Evolutionary conservation across 1,284 basidiomycete genomes (phyloP).

Genomic region (Inonotus obliquus): DNA sequence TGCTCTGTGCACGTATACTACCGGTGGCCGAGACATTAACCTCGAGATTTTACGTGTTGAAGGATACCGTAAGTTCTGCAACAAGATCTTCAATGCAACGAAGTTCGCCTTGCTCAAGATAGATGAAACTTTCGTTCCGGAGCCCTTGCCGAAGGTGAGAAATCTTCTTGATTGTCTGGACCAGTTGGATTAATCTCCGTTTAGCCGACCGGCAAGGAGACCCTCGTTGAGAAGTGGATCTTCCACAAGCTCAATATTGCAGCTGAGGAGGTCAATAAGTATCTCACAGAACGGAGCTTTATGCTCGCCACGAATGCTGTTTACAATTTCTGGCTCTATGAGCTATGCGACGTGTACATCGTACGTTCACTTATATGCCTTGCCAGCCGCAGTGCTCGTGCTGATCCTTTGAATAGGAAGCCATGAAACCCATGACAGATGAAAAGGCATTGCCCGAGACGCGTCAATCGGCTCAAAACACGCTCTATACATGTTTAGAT

Average conservation of each 20-base stretch:
- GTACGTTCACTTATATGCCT: conserved; percentile 40
- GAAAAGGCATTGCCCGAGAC: conserved; percentile 58
- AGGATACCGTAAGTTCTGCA: conserved; percentile 99
- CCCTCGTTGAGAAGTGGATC: conserved; percentile 94
- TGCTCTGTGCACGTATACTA: conserved; percentile 92
- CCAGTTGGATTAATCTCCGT: conserved; percentile 7
- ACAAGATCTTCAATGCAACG: conserved; percentile 99
- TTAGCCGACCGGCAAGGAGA: conserved; percentile 85
- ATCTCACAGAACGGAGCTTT: conserved; percentile 84
- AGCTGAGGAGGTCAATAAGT: conserved; percentile 70
- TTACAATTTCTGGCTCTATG: conserved; percentile 98
- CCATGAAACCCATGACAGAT: conserved; percentile 96
- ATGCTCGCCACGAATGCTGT: conserved; percentile 84
- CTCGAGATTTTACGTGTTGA: conserved; percentile 96
- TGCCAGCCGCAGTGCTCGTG: neutral
- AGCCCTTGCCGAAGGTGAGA: conserved; percentile 60
- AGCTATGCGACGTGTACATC: conserved; percentile 98
- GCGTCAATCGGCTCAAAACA: conserved; percentile 88
- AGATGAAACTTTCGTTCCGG: conserved; percentile 77
- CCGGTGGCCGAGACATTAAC: conserved; percentile 90
- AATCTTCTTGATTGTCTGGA: neutral
- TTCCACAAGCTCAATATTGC: conserved; percentile 91
- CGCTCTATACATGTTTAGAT: conserved; percentile 93
- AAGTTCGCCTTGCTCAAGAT: conserved; percentile 97
- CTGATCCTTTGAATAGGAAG: conserved; percentile 56